Evolutionary conservation across 2,329 filamentous ascomycete genomes (phyloP).

Genomic region (Decorospora gaudefroyi): DNA sequence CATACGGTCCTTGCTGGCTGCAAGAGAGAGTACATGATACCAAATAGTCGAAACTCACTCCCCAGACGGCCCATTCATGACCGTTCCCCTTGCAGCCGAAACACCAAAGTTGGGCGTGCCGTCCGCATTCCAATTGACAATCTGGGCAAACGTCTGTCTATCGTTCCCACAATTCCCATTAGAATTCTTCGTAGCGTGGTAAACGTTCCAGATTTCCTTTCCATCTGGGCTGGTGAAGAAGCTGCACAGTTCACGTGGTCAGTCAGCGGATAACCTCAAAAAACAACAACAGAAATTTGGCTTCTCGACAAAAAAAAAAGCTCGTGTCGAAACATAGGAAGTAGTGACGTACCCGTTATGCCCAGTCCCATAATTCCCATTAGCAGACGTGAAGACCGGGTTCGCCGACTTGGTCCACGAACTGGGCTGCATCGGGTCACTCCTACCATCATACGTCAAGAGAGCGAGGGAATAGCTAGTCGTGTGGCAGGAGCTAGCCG

Average conservation of each 20-base stretch:
- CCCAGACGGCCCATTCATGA: constrained; percentile 43
- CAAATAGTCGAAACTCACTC: constrained; percentile 30
- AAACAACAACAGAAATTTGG: not conserved
- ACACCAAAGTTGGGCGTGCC: constrained; percentile 59
- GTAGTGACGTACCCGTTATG: constrained; percentile 57
- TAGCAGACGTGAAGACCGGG: constrained; percentile 58
- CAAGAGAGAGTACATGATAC: no score
- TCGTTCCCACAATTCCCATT: constrained; percentile 59
- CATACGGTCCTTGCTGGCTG: no score
- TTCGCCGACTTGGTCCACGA: constrained; percentile 61
- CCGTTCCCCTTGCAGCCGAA: constrained; percentile 36
- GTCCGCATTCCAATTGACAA: constrained; percentile 56
- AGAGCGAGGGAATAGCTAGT: constrained; percentile 59
- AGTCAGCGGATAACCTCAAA: not conserved
- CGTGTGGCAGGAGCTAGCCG: constrained; percentile 62
- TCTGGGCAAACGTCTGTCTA: constrained; percentile 60
- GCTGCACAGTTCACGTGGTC: constrained; percentile 38
- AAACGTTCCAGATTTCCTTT: constrained; percentile 60
- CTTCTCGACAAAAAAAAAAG: no score
- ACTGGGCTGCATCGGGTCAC: constrained; percentile 51
- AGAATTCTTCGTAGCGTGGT: constrained; percentile 58
- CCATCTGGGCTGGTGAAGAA: constrained; percentile 63
- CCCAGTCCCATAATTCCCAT: constrained; percentile 62
- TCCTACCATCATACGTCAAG: constrained; percentile 57
- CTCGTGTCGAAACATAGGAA: no score